A percentile compares a stretch with the other conserved stretches of the same genome.
These are phyloP conservation scores for Triglochin maritima DNA, from an alignment of 106 monocot species.

Conservation along the genomic window DNA sequence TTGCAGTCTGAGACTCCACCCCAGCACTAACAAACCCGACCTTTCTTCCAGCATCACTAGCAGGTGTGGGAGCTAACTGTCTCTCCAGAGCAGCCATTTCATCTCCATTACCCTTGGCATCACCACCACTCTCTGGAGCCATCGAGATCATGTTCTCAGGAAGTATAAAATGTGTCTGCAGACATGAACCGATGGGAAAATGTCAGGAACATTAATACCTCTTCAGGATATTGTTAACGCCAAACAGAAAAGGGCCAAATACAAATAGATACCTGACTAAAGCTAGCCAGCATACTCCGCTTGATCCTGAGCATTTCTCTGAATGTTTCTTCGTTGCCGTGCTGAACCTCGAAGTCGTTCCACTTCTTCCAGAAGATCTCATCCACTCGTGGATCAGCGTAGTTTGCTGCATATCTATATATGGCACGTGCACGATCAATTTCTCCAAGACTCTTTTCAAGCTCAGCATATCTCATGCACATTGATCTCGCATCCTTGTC, in stretches of 20 bases:
- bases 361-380: constrained; percentile 82
- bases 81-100: constrained; percentile 90
- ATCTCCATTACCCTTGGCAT: constrained; percentile 49
- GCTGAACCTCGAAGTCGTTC: constrained; percentile 93
- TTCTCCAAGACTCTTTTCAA: constrained; percentile 87
- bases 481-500: constrained; percentile 71
- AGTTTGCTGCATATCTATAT: constrained; percentile 74
- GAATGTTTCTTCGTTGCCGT: constrained; percentile 97
- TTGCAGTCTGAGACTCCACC: constrained; percentile 39
- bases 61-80: constrained; percentile 30
- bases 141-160: constrained; percentile 85
- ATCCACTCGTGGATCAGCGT: constrained; percentile 79
- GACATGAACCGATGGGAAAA: not conserved
- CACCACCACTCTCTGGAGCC: constrained; percentile 47
- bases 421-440: constrained; percentile 88
- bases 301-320: constrained; percentile 90
- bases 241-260: not conserved
- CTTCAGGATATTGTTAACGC: not conserved
- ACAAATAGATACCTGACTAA: constrained; percentile 56
- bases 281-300: constrained; percentile 86
- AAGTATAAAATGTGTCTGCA: constrained; percentile 90
- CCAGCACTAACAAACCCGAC: constrained; percentile 78
- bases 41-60: constrained; percentile 27
- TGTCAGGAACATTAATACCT: not conserved
- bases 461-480: constrained; percentile 93